Evolutionary conservation across 306 rosid genomes (phyloP), one percentile per base, ranked within the genome.

Genomic region (Trifolium pratense): DNA sequence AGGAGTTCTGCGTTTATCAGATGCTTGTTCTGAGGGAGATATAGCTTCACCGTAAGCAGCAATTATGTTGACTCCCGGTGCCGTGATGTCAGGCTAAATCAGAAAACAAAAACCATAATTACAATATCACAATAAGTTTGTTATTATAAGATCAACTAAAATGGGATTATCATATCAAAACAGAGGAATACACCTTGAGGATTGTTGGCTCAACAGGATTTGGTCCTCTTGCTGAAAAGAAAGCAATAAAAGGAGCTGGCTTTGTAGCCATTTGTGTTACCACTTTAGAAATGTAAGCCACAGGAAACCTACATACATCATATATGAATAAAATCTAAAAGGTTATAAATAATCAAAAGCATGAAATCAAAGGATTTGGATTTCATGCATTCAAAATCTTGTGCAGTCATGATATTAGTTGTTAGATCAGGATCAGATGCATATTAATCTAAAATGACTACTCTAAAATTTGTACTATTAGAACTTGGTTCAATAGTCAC

Each of bases 141-240:
- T 48, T n/a, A 42, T 2, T 12, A 43, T 43, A 43, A 17, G 2
- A 53, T 79, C 17, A 26, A 2, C 25, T n/a, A 62, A 52, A 10
- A 7, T 23, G 37, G 18, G 32, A 36, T 7, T 10, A 3, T 3
- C 0, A 20, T 11, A 49, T 48, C 5, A 40, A 52, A 78, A 43
- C 15, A 42, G 65, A 60, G 58, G 2, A 26, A 0, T 17, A 32
- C 51, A 88, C 98, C 98, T 92, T 90, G 40, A 90, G 86, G 64
- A 92, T 58, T 17, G 77, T 9, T 49, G 75, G 66, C 48, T 78
- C 91, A 32, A 90, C 3, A 5, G 0, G 0, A 70, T 63, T 86
- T 29, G 98, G 98, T 1, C 98, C 98, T 46, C 96, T 85, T 20
- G 94, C 83, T 34, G 98, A 92, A 84, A 90, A 90, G 18, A 84